Base-by-base conservation (phyloP, 2,329 filamentous ascomycete genomes). In the Colletotrichum higginsianum region DNA sequence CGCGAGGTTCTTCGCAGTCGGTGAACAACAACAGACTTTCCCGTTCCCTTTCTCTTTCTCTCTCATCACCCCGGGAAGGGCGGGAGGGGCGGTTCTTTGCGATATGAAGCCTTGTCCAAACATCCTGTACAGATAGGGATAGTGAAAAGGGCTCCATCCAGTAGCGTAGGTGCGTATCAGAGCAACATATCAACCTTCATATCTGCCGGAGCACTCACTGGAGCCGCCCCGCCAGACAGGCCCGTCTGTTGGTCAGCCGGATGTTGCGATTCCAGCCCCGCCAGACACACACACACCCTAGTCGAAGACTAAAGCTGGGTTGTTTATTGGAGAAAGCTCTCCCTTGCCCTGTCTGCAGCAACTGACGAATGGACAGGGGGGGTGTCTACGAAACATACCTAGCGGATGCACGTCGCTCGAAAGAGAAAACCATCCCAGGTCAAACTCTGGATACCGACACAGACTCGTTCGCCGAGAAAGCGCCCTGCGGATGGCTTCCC, bases 331-430 rank as follows among this genome's bases (percentile, higher is more conserved):
- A 16, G 30, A 21, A 42, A 38, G 49, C 42, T 53, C 40, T 30
- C 30, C 30, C 30, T 30, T 30, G 30, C 30, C 42, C 42, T 46
- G 58, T 47, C 61, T 42, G 35, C 21, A 46, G 47, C 38, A 55
- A 23, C 38, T 64, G 30, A 21, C 56, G 40, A 46, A 38, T 23
- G 42, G 21, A 42, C 60, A 58, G 42, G 67, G 67, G 26, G 63
- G 62, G 63, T 30, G 49, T 42, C 35, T 26, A 15, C 56, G 63
- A 66, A 67, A 71, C 56, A 57, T 50, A 61, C 49, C 56, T 61
- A 61, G 56, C 63, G 57, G 42, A 71, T 71, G 67, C 67, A 71
- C 49, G 63, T 56, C 40, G 67, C 67, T 61, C 63, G 35, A 71
- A 71, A 52, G 49, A 62, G 63, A 64, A 71, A 50, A 56, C 3